These are phyloP conservation scores for Pleodorina starrii DNA, from an alignment of 139 green algal genomes.

Conservation along the genomic window DNA sequence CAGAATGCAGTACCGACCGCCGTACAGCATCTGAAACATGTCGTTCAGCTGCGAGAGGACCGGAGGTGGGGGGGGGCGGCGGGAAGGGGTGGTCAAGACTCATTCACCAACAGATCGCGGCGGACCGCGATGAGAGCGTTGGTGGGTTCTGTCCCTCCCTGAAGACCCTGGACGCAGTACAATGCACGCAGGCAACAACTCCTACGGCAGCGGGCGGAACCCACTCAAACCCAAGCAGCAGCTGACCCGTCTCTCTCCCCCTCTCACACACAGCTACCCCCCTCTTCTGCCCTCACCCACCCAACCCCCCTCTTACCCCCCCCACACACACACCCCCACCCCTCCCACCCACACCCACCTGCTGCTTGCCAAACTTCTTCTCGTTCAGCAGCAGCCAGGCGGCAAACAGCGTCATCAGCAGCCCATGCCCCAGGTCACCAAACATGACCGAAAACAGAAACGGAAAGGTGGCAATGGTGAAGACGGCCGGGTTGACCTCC, in stretches of 20 bases:
- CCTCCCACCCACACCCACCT: slow-evolving; percentile 11
- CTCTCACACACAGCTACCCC: not conserved
- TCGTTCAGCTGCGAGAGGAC: slow-evolving; percentile 77
- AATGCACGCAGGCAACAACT: too few relatives aligned
- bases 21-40: slow-evolving; percentile 95
- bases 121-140: too few relatives aligned
- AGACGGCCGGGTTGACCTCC: slow-evolving; percentile 95
- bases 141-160: too few relatives aligned
- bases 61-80: too few relatives aligned
- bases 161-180: too few relatives aligned
- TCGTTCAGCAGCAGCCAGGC: slow-evolving; percentile 89
- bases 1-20: slow-evolving; percentile 96
- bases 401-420: slow-evolving; percentile 90
- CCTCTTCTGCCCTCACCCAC: not conserved
- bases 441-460: slow-evolving; percentile 99
- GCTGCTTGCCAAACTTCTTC: slow-evolving; percentile 77
- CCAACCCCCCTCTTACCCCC: not conserved
- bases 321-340: not conserved
- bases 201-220: too few relatives aligned
- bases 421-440: slow-evolving; percentile 95
- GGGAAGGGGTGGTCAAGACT: not conserved
- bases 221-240: too few relatives aligned
- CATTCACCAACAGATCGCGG: too few relatives aligned
- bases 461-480: slow-evolving; percentile 98
- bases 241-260: not conserved